Base-by-base conservation (phyloP, 345 rosid species). In the Boechera retrofracta region DNA sequence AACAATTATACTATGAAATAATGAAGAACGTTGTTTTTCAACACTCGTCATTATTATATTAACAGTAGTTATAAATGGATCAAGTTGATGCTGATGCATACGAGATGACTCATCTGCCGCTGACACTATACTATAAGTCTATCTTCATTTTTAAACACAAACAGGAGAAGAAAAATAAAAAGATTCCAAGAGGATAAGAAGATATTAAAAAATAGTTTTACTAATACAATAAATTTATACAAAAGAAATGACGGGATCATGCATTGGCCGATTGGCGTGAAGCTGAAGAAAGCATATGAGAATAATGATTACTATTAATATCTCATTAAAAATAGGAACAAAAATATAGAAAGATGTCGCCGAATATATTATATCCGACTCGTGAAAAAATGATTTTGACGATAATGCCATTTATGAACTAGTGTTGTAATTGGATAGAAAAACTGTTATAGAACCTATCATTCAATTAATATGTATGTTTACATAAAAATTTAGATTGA, bases 181-280 rank as follows among this genome's bases (percentile, higher is more conserved):
- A 61, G 39, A 76, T 76, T 69, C 64, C 48, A 54, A 77, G 44
- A 45, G 48, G 79, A 76, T 69, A 76, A 76, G 56, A 69, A 38
- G 26, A 64, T 11, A 18, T 0, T 0, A 33, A 47, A 16, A 0
- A 33, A 8, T n/a, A 4, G 4, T 54, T 5, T 7, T 10, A 62
- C 31, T 8, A 24, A 4, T 47, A 26, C 28, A 35, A 35, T 15
- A 56, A 26, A n/a, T 11, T 58, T 38, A 38, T 38, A 38, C 10
- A 10, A 12, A 18, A 70, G 24, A 44, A 47, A 35, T 15, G 69
- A 47, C 47, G 36, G 48, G 48, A 38, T 33, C 69, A 62, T 62
- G 57, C 64, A 32, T 70, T 59, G 21, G 21, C 21, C 21, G 21
- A 21, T 21, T 21, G 47, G 45, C 67, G 67, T 59, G 62, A 59